Percentiles rank a stretch among this genome's conserved stretches.
phyloP scores from a whole-genome alignment of 1,139 yeast genomes.

The Sugiyamaella sp. region DNA sequence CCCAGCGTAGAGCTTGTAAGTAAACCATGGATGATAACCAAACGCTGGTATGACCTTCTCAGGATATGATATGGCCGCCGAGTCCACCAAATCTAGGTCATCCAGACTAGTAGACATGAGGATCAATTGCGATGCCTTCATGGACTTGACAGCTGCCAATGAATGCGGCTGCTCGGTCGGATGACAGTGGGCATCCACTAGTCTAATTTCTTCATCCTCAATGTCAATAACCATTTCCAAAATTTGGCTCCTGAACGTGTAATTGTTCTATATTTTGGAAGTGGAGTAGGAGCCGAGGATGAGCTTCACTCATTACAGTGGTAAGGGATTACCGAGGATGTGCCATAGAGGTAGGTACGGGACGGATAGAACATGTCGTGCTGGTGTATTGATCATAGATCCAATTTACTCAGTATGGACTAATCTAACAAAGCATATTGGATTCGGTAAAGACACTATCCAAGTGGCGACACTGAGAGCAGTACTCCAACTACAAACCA shows the following conservation, averaged over 20 bases:
- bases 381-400: too few species aligned
- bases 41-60: constrained; percentile 58
- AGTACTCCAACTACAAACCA: too few species aligned
- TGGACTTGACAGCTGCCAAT: constrained; percentile 29
- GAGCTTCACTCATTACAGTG: not conserved
- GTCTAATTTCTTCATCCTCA: constrained; percentile 3
- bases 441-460: too few species aligned
- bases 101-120: constrained; percentile 46
- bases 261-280: too few species aligned
- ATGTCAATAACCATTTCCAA: too few species aligned
- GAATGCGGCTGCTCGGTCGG: constrained; percentile 40
- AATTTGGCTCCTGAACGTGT: too few species aligned
- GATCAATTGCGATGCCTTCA: constrained; percentile 34
- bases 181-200: constrained; percentile 68
- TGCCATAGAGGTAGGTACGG: too few species aligned
- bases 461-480: too few species aligned
- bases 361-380: too few species aligned
- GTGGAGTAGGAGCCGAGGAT: not conserved
- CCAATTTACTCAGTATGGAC: too few species aligned
- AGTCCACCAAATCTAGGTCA: constrained; percentile 43
- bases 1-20: constrained; percentile 58
- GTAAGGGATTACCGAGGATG: constrained; percentile 1
- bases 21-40: constrained; percentile 93
- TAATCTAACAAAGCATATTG: too few species aligned
- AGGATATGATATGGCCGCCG: constrained; percentile 37